phyloP scores from a whole-genome alignment of 2,329 filamentous ascomycete genomes.

The Chaetomium sp. region DNA sequence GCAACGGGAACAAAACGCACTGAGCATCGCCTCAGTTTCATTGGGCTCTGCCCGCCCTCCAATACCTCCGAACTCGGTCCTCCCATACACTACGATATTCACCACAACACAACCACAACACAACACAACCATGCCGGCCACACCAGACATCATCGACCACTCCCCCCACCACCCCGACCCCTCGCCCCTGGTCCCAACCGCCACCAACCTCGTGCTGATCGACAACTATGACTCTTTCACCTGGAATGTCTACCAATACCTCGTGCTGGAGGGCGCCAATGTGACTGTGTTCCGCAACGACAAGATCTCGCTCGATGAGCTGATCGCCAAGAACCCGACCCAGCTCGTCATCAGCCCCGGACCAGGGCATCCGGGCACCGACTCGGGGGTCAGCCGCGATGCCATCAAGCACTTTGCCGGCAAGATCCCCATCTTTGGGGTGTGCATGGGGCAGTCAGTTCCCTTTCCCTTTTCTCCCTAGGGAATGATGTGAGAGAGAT shows the following conservation, averaged over 20 bases:
- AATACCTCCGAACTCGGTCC: slow-evolving; percentile 7
- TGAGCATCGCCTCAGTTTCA: not conserved
- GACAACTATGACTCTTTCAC: slow-evolving; percentile 99
- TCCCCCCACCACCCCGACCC: slow-evolving; percentile 79
- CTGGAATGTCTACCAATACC: slow-evolving; percentile 98
- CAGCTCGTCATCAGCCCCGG: slow-evolving; percentile 94
- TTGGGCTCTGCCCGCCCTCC: not conserved
- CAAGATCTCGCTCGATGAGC: slow-evolving; percentile 75
- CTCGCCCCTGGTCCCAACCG: slow-evolving; percentile 65
- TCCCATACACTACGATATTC: not conserved
- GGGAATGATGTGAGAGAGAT: no score
- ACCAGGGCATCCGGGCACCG: slow-evolving; percentile 83
- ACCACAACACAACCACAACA: not conserved
- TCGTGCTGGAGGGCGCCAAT: slow-evolving; percentile 87
- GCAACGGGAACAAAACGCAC: not conserved
- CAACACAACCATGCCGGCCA: slow-evolving; percentile 40
- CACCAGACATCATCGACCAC: slow-evolving; percentile 59
- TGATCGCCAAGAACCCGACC: slow-evolving; percentile 78
- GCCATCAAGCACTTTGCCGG: slow-evolving; percentile 87
- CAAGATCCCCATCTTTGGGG: slow-evolving; percentile 92
- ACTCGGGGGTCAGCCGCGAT: slow-evolving; percentile 89
- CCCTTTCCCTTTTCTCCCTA: no score
- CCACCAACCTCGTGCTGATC: slow-evolving; percentile 87
- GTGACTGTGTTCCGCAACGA: slow-evolving; percentile 92
- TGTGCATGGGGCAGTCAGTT: slow-evolving; percentile 91